phyloP scores from a whole-genome alignment of 345 rosid species.

The Microthlaspi erraticum region DNA sequence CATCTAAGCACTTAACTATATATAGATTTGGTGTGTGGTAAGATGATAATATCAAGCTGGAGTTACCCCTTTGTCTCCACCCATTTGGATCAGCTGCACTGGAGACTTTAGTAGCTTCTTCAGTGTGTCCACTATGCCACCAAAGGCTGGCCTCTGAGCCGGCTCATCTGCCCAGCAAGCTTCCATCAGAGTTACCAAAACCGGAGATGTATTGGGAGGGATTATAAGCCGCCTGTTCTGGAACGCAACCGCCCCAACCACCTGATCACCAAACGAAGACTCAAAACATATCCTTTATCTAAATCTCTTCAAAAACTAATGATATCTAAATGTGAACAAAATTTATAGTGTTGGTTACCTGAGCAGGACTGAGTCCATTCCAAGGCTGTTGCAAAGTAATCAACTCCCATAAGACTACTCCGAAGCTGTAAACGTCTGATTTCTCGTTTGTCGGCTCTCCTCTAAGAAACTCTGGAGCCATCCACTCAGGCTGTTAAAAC shows the following conservation, averaged over 20 bases:
- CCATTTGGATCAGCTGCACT: slow-evolving; percentile 66
- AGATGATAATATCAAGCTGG: neutral
- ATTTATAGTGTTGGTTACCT: slow-evolving; percentile 54
- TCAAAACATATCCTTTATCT: slow-evolving; percentile 11
- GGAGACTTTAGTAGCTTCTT: slow-evolving; percentile 91
- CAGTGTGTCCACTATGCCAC: slow-evolving; percentile 64
- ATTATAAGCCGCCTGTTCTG: slow-evolving; percentile 86
- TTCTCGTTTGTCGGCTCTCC: slow-evolving; percentile 98
- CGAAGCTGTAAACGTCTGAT: slow-evolving; percentile 93
- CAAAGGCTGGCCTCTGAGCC: slow-evolving; percentile 73
- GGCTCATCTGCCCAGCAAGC: slow-evolving; percentile 96
- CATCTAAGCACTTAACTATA: neutral
- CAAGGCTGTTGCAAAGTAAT: slow-evolving; percentile 92
- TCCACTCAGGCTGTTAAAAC: slow-evolving; percentile 96
- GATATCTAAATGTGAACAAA: neutral
- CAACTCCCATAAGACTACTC: slow-evolving; percentile 94
- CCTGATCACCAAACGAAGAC: slow-evolving; percentile 51
- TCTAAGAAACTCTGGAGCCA: slow-evolving; percentile 99
- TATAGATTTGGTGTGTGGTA: neutral
- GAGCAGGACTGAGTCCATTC: slow-evolving; percentile 92
- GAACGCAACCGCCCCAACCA: slow-evolving; percentile 99
- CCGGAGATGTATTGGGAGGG: slow-evolving; percentile 76
- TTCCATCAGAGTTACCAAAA: slow-evolving; percentile 87
- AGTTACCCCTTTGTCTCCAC: slow-evolving; percentile 43
- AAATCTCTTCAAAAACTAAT: neutral